These are phyloP conservation scores for Pleurotus tuber-regium DNA, from an alignment of 768 basidiomycete genomes.

Conservation along the genomic window DNA sequence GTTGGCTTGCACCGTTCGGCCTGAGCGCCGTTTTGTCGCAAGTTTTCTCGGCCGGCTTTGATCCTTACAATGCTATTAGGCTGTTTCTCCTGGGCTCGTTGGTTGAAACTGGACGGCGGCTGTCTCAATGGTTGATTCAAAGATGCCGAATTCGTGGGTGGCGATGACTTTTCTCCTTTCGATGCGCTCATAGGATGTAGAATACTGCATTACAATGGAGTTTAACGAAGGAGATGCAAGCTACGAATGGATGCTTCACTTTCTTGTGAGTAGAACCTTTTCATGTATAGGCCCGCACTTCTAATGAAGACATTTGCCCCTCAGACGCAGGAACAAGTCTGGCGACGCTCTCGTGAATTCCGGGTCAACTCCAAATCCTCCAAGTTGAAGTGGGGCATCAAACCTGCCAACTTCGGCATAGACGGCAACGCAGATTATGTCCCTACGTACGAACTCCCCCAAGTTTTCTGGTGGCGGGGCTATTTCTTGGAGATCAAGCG, in stretches of 20 bases:
- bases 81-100: slow-evolving; percentile 30
- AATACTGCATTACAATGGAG: slow-evolving; percentile 35
- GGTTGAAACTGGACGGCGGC: slow-evolving; percentile 36
- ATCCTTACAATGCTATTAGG: slow-evolving; percentile 12
- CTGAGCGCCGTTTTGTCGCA: too few species aligned
- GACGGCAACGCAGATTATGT: slow-evolving; percentile 41
- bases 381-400: slow-evolving; percentile 35
- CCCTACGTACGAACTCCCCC: slow-evolving; percentile 35
- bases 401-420: too few species aligned
- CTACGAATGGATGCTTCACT: slow-evolving; percentile 41
- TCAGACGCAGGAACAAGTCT: slow-evolving; percentile 42
- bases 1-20: too few species aligned
- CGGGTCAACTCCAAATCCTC: slow-evolving; percentile 37
- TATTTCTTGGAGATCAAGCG: slow-evolving; percentile 38
- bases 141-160: slow-evolving; percentile 23
- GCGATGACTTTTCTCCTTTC: not conserved
- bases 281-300: too few species aligned
- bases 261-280: slow-evolving; percentile 28
- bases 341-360: slow-evolving; percentile 42
- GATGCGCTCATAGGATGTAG: slow-evolving; percentile 18
- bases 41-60: too few species aligned
- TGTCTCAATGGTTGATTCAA: slow-evolving; percentile 35
- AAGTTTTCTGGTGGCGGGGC: slow-evolving; percentile 40
- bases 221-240: slow-evolving; percentile 38
- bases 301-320: too few species aligned